Conservation (phyloP, 371 early-diverging fungal species). For the Apophysomyces ossiformis region DNA sequence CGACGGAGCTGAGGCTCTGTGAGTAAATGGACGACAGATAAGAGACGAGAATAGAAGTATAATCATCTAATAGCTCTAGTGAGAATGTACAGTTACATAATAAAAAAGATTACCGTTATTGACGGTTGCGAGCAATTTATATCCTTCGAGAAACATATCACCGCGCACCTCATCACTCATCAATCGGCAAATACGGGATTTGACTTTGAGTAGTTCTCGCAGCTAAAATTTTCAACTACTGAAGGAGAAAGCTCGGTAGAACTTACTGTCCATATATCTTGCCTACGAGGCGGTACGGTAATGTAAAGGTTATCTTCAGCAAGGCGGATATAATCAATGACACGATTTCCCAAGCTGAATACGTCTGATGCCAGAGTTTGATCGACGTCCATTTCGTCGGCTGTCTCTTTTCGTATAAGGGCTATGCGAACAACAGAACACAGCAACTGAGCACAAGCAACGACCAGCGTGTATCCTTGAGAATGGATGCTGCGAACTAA, state of each 20-base stretch:
- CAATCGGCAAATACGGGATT: constrained; percentile 25
- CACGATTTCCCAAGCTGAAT: neutral
- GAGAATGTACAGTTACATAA: neutral
- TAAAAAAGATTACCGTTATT: constrained; percentile 19
- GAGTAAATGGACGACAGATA: constrained; percentile 29
- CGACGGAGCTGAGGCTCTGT: constrained; percentile 21
- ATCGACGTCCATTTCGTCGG: constrained; percentile 26
- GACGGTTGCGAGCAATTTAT: constrained; percentile 13
- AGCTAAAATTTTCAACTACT: constrained; percentile 12
- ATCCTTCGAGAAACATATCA: constrained; percentile 26
- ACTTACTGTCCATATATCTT: constrained; percentile 1
- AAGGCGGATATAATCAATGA: neutral
- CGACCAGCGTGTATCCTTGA: constrained; percentile 19
- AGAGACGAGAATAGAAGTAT: constrained; percentile 24
- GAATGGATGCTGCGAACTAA: constrained; percentile 14
- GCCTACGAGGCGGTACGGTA: neutral
- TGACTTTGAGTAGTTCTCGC: constrained; percentile 28
- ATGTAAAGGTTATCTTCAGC: neutral
- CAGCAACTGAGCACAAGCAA: constrained; percentile 26
- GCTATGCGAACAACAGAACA: constrained; percentile 20
- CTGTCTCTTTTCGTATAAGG: constrained; percentile 5
- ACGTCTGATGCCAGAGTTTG: constrained; percentile 10
- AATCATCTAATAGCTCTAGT: constrained; percentile 18
- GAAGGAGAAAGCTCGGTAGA: neutral
- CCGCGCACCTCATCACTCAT: constrained; percentile 26